Base-by-base conservation (phyloP, 108 stramenopile genomes). In the Cyclotella cryptica region DNA sequence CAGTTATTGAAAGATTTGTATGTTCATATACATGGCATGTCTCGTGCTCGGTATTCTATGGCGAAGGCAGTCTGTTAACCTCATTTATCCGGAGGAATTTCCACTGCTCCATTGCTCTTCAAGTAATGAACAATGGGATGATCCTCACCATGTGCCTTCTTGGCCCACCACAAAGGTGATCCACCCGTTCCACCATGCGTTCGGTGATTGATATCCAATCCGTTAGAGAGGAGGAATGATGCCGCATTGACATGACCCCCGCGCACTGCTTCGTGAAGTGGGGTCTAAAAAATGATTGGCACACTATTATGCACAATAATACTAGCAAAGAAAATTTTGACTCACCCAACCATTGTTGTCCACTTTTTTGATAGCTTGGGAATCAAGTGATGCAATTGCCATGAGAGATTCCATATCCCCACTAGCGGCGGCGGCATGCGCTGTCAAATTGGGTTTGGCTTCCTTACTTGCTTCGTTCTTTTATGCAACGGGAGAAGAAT, bases 261-360 rank as follows among this genome's bases (percentile, higher is more conserved):
- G n/a, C 94, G 77, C 5, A 89, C 92, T 15, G 94, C 94, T 63
- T 96, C 94, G 72, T 93, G 92, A 43, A 96, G 35, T 24, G 94
- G 90, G 45, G 77, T 72, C 95, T 49, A 62, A 41, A 62, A 3
- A 62, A 8, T 57, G 55, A 26, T 57, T 21, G 5, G 24, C 5
- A 4, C 24, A 12, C n/a, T 12, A 24, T 57, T 1, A 57, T 4
- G 24, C n/a, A 57, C 24, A n/a, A 57, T 24, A 22, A 12, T 24
- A 21, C n/a, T 1, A 57, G 53, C 24, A 24, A 57, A 12, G 12
- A 26, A 26, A 26, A 6, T 8, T 19, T 22, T 9, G 60, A 39
- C 60, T 61, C 35, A 61, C 46, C 67, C 95, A 96, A 35, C 90
- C 91, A 79, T 96, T 96, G 3, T 65, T 61, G 72, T 96, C 95